phyloP scores from a whole-genome alignment of 257 asterid species.

The Ilex aquifolium region DNA sequence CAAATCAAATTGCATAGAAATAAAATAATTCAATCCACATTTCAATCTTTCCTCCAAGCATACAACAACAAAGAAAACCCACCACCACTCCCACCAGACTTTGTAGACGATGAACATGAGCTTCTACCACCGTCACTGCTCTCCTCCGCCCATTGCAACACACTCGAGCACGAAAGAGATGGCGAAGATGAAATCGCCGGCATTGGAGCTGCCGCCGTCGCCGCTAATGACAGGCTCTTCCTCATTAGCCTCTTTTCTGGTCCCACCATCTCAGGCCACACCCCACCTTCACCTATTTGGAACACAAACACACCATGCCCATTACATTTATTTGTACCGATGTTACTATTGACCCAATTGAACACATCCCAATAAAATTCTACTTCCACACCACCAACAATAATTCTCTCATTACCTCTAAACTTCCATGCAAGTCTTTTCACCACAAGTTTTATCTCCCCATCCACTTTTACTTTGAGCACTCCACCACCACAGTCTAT shows the following conservation, averaged over 20 bases:
- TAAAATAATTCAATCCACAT: too few relatives aligned
- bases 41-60: conserved; percentile 38
- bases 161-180: conserved; percentile 31
- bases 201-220: not conserved
- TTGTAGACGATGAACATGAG: conserved; percentile 35
- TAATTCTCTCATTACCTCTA: conserved; percentile 33
- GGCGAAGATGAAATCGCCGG: conserved; percentile 10
- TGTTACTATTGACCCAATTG: conserved; percentile 25
- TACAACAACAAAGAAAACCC: conserved; percentile 34
- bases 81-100: conserved; percentile 23
- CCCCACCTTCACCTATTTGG: conserved; percentile 30
- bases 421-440: conserved; percentile 36
- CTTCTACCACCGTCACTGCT: conserved; percentile 37
- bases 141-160: conserved; percentile 41
- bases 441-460: conserved; percentile 21
- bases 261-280: conserved; percentile 40
- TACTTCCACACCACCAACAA: conserved; percentile 26
- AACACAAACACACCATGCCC: conserved; percentile 33
- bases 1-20: too few relatives aligned
- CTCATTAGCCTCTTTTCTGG: conserved; percentile 32
- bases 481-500: conserved; percentile 31
- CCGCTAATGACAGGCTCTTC: conserved; percentile 21
- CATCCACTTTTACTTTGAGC: conserved; percentile 32
- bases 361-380: conserved; percentile 36
- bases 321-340: conserved; percentile 10